A percentile compares a stretch with the other conserved stretches of the same genome.
These are phyloP conservation scores for Hypoxylon sp. DNA, from an alignment of 2,329 filamentous ascomycete genomes.

Conservation along the genomic window DNA sequence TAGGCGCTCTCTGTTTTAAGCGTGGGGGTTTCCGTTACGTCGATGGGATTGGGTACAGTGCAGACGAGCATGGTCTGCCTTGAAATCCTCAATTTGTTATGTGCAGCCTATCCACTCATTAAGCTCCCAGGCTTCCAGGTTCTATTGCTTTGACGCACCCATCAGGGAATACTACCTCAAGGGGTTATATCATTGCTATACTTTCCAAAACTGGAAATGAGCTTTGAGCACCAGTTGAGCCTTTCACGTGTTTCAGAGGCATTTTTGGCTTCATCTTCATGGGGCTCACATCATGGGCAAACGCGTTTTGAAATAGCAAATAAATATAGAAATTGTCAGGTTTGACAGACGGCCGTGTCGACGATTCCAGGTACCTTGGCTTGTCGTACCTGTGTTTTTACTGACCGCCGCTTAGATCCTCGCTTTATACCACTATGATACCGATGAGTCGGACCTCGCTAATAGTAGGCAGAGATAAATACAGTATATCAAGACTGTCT, in stretches of 20 bases:
- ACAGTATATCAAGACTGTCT: background rate
- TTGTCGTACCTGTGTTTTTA: slow-evolving; percentile 31
- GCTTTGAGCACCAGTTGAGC: slow-evolving; percentile 36
- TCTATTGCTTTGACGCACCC: slow-evolving; percentile 19
- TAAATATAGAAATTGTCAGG: slow-evolving; percentile 33
- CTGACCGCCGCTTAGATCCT: slow-evolving; percentile 14
- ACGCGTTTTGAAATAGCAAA: slow-evolving; percentile 18
- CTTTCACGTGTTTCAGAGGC: slow-evolving; percentile 29
- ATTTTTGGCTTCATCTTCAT: slow-evolving; percentile 30
- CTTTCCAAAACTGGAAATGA: slow-evolving; percentile 47
- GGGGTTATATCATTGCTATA: slow-evolving; percentile 39
- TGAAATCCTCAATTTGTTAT: no score
- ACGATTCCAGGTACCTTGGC: slow-evolving; percentile 30
- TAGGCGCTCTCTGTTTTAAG: slow-evolving; percentile 26
- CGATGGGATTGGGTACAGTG: slow-evolving; percentile 34
- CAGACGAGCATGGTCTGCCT: slow-evolving; percentile 16
- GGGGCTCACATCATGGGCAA: slow-evolving; percentile 14
- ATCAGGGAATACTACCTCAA: slow-evolving; percentile 37
- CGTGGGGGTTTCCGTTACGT: slow-evolving; percentile 45
- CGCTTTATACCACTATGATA: slow-evolving; percentile 14
- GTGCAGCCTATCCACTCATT: slow-evolving; percentile 12
- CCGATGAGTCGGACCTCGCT: background rate
- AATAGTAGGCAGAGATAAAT: slow-evolving; percentile 2
- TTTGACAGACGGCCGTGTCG: slow-evolving; percentile 4
- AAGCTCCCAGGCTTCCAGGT: slow-evolving; percentile 21